Base-by-base conservation (phyloP, 257 asterid species). In the Cinchona pubescens region DNA sequence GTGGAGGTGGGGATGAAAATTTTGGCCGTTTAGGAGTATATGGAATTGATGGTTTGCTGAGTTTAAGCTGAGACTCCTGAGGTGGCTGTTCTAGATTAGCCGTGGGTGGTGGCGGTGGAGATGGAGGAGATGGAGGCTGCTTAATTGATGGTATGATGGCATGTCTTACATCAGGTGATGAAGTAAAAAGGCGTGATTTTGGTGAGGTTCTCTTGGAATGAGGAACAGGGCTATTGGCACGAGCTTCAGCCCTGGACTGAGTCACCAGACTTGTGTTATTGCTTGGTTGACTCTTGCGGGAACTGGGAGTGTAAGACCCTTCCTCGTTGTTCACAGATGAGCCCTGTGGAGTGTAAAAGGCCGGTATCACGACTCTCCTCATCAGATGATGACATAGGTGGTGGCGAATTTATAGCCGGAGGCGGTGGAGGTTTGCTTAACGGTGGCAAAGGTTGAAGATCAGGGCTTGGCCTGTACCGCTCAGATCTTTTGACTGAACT, bases 391-490 rank as follows among this genome's bases (percentile, higher is more conserved):
- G 99, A 86, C 92, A 91, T 87, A 5, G 98, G 94, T 13, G 99
- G 97, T 10, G 98, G 96, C 32, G 97, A 91, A 63, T 80, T 82
- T 13, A 86, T 82, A 72, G 70, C 77, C 46, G 90, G 92, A 13
- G 92, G 94, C 16, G 90, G 90, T n/a, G 90, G 92, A 0, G 93
- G 97, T 79, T 91, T 92, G 65, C 86, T 84, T 78, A 95, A 42
- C 15, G 98, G 98, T 67, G 99, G 99, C 79, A 95, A 83, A 10
- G 99, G 99, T 80, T 95, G 99, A 48, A 92, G 98, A 70, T 95
- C 99, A 25, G 99, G 99, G 67, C 99, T 95, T 1, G 99, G 99
- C 64, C 99, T 82, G 63, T 95, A 95, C 27, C 97, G 88, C 1
- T 88, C 92, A 23, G 88, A 85, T 88, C 90, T 85, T 77, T 89